These are phyloP conservation scores for Tympanopsis confertula DNA, from an alignment of 2,329 filamentous ascomycete genomes.

Conservation along the genomic window DNA sequence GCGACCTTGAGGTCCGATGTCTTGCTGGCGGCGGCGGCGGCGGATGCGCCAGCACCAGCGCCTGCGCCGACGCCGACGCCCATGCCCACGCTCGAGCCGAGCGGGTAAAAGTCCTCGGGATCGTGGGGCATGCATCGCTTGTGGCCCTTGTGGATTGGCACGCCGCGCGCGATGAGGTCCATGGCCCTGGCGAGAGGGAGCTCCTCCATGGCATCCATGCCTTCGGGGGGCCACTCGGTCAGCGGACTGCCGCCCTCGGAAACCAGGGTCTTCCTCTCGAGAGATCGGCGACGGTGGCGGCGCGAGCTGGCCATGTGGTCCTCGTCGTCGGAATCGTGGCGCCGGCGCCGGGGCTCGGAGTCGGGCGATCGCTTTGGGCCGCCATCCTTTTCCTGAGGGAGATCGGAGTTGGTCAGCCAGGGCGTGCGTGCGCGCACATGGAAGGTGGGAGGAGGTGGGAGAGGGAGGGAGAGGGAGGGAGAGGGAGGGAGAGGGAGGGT, in stretches of 20 bases:
- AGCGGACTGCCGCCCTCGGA: constrained; percentile 22
- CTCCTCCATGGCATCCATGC: constrained; percentile 33
- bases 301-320: too few relatives aligned
- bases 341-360: neutral
- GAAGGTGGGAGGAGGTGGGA: neutral
- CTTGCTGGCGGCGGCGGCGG: neutral
- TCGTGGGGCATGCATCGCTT: constrained; percentile 38
- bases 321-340: neutral
- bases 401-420: neutral
- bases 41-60: neutral
- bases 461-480: neutral
- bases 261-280: too few relatives aligned
- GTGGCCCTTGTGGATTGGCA: constrained; percentile 42
- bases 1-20: neutral
- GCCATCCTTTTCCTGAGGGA: neutral
- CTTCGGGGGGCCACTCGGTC: constrained; percentile 45
- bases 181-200: constrained; percentile 40
- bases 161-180: constrained; percentile 45
- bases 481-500: neutral
- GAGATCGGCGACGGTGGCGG: too few relatives aligned
- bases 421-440: too few relatives aligned
- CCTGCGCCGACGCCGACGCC: constrained; percentile 20
- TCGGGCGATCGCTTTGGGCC: neutral
- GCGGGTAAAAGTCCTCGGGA: constrained; percentile 39
- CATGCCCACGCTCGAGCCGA: constrained; percentile 39